Conservation (phyloP, 2,329 filamentous ascomycete genomes). For the Alternaria infectoria region DNA sequence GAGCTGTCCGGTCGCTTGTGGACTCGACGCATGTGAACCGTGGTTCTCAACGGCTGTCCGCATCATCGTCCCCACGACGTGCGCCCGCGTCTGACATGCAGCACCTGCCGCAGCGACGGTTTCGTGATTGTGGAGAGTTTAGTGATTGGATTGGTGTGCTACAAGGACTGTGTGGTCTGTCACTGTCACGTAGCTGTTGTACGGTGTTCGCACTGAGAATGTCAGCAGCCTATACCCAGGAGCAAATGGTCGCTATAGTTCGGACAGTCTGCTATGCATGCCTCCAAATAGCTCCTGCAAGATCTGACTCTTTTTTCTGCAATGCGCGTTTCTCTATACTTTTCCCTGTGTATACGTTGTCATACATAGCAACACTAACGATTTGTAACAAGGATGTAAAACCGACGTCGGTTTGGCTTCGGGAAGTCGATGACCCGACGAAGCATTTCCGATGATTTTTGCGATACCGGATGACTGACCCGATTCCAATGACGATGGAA, state of each 20-base stretch:
- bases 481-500: background rate
- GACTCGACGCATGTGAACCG: constrained; percentile 10
- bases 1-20: background rate
- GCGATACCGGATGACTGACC: background rate
- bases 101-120: constrained; percentile 19
- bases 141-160: background rate
- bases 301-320: background rate
- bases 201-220: background rate
- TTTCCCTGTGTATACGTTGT: background rate
- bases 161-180: background rate
- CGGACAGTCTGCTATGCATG: background rate
- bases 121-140: constrained; percentile 8
- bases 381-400: background rate
- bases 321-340: background rate
- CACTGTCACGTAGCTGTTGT: background rate
- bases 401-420: background rate
- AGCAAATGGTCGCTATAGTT: background rate
- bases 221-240: background rate
- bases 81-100: constrained; percentile 16
- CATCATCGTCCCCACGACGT: constrained; percentile 10
- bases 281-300: background rate
- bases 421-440: background rate
- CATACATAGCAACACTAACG: background rate
- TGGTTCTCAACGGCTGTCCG: constrained; percentile 12
- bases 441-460: background rate